Base-by-base conservation (phyloP, 768 basidiomycete genomes). In the Suillus clintonianus region DNA sequence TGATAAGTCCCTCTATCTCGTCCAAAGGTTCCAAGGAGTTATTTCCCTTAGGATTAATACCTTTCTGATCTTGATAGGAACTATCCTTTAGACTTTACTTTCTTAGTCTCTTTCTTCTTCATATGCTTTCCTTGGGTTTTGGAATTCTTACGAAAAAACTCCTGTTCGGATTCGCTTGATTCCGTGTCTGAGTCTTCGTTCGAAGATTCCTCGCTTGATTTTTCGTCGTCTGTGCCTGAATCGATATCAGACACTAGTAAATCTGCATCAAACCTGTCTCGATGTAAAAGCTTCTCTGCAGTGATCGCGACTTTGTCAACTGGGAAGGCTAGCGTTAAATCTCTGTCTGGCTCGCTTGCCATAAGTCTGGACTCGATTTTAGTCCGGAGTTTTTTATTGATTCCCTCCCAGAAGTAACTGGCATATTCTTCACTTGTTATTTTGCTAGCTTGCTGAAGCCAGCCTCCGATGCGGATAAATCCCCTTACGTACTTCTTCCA, bases 401-500 rank as follows among this genome's bases (percentile, higher is more conserved):
- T 65, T 14, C 63, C 63, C 22, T 60, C 24, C 66, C 66, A 67
- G 22, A 64, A 57, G 42, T 67, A 67, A 17, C 42, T 53, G 2
- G 51, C 43, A 47, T 51, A 59, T 27, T 53, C 45, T 27, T 61
- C 57, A 9, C 32, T 60, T 30, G n/a, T 60, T 7, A 58, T 11
- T 7, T 66, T 61, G 3, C 53, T 39, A 37, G 59, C 57, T 4
- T 32, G 34, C 36, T 27, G 19, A 2, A 62, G 54, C 8, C 58
- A 59, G 4, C 65, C 68, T n/a, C 63, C 65, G 30, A 68, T 66
- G 13, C 53, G 63, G 13, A 64, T 62, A 27, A 66, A 68, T 17
- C 61, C 39, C 7, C 63, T 39, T n/a, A 22, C 39, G 19, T 66
- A 68, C 32, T 50, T 47, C n/a, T 55, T 62, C 68, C 68, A 66